Evolutionary conservation across 768 basidiomycete species (phyloP).

Genomic region (Naganishia friedmannii): DNA sequence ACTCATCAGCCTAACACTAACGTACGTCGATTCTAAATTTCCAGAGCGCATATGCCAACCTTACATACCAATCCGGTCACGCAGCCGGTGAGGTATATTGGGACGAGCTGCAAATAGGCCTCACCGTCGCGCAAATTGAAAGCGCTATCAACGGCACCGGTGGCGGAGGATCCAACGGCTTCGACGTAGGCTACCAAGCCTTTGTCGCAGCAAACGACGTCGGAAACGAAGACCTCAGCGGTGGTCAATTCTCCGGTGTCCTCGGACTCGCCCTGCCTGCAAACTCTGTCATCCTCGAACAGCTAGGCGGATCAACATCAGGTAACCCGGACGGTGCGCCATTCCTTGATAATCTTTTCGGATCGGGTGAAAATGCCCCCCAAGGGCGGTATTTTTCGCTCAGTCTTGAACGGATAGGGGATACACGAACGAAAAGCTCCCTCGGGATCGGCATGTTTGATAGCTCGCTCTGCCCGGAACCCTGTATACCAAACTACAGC

Average conservation of each 20-base stretch:
- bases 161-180: constrained; percentile 30
- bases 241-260: constrained; percentile 45
- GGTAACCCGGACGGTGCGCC: constrained; percentile 50
- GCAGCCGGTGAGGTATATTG: constrained; percentile 45
- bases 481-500: constrained; percentile 42
- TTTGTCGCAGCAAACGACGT: constrained; percentile 44
- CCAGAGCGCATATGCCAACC: constrained; percentile 34
- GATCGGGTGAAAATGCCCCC: constrained; percentile 42
- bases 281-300: constrained; percentile 43
- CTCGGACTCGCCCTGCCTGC: constrained; percentile 48
- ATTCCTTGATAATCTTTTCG: constrained; percentile 51
- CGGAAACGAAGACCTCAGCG: constrained; percentile 42
- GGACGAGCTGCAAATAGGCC: constrained; percentile 46
- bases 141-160: constrained; percentile 30
- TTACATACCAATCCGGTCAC: constrained; percentile 43
- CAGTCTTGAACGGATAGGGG: constrained; percentile 45
- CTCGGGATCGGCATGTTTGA: constrained; percentile 43
- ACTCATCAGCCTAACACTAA: constrained; percentile 24
- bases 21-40: too few species aligned
- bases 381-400: constrained; percentile 45
- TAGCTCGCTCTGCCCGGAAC: constrained; percentile 38
- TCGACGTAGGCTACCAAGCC: constrained; percentile 49
- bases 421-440: constrained; percentile 43
- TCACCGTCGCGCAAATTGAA: constrained; percentile 24
- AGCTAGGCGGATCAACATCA: constrained; percentile 45